Percentiles rank a stretch among this genome's conserved stretches.
phyloP scores from a whole-genome alignment of 2,329 filamentous ascomycete species.

The Madurella mycetomatis region DNA sequence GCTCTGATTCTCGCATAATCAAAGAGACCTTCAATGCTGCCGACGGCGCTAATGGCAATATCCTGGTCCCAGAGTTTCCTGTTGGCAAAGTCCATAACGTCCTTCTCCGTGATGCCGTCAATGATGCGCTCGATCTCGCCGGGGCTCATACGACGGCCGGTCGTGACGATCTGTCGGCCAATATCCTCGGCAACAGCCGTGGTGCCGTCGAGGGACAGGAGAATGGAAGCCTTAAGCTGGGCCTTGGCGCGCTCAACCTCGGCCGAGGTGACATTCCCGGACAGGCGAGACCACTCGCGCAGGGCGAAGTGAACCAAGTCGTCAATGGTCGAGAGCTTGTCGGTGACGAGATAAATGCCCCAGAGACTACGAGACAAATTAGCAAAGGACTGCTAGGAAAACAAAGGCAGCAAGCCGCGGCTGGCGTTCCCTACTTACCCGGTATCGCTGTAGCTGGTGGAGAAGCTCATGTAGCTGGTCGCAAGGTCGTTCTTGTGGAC shows the following conservation, averaged over 20 bases:
- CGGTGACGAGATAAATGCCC: constrained; percentile 97
- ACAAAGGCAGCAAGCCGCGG: neutral
- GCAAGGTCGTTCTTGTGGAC: constrained; percentile 92
- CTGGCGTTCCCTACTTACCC: constrained; percentile 57
- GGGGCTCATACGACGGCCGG: constrained; percentile 83
- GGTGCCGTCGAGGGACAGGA: constrained; percentile 94
- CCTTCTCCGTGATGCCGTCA: constrained; percentile 84
- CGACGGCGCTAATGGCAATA: constrained; percentile 87
- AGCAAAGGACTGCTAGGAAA: neutral
- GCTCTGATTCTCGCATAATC: constrained; percentile 55
- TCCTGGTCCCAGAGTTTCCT: constrained; percentile 97
- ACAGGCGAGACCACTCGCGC: constrained; percentile 95
- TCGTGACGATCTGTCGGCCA: constrained; percentile 96
- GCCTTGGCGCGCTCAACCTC: constrained; percentile 98
- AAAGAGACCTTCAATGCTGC: constrained; percentile 80
- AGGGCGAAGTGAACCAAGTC: constrained; percentile 98
- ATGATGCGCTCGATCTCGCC: constrained; percentile 94
- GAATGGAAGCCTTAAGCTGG: constrained; percentile 96
- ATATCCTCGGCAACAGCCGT: constrained; percentile 98
- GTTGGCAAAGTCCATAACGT: constrained; percentile 95
- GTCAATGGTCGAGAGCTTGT: constrained; percentile 81
- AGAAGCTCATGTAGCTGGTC: constrained; percentile 99
- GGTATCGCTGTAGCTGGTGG: constrained; percentile 98
- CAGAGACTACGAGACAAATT: constrained; percentile 65
- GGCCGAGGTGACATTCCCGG: constrained; percentile 77